Evolutionary conservation across 2,329 filamentous ascomycete species (phyloP), one percentile per base, ranked within the genome.

Genomic region (Claviceps fusiformis): DNA sequence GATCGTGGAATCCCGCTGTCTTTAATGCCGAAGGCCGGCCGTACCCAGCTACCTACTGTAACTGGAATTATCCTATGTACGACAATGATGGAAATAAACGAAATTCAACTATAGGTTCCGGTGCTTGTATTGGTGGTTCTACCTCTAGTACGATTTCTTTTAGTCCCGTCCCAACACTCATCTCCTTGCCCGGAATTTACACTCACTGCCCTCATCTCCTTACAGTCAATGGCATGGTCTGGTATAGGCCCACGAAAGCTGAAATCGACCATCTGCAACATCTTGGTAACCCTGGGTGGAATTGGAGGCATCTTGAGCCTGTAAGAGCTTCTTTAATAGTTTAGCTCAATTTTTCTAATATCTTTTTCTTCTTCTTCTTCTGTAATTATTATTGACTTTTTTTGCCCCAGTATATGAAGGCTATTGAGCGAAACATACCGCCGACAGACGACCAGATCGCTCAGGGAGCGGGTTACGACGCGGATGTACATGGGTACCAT

Each of bases 291-390:
- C 58, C 58, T 2, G 67, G 67, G 0, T 70, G 68, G 68, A 64
- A 66, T 43, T 70, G 66, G 64, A 54, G 63, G 3, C 62, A 61
- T 19, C 63, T 76, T 60, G 61, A 59, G 55, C 57, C 61, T 54
- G 56, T 62, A 59, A 27, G 59, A 19, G 2, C 24, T 24, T 15
- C 24, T 17, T 2, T 24, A 15, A 6, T 31, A 24, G 4, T n/a
- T 5, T 15, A 7, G 45, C 45, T 19, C n/a, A 29, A 19, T 37
- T 13, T 7, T 35, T 19, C 9, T 49, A 10, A 35, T 35, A 5
- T 8, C 31, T 15, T 11, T 35, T 37, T 35, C 57, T 52, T 57
- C 33, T 46, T 59, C 10, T 24, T 2, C 15, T 43, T 33, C 19
- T 19, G 19, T 19, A 19, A 19, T 19, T 19, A 19, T 19, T 19